phyloP scores from a whole-genome alignment of 2,329 filamentous ascomycete genomes.

The Clonostachys byssicola region DNA sequence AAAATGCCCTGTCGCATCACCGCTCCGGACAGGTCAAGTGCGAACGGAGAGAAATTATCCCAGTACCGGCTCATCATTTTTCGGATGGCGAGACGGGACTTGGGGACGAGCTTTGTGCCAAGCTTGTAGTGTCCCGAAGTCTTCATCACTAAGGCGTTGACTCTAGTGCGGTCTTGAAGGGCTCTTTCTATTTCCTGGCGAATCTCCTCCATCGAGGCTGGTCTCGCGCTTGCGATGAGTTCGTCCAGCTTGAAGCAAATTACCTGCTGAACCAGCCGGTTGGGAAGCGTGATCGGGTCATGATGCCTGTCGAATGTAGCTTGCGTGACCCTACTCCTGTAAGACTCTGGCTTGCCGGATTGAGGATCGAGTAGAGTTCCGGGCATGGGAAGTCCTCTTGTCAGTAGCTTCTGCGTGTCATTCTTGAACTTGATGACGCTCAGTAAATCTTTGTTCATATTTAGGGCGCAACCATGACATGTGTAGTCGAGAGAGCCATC shows the following conservation, averaged over 20 bases:
- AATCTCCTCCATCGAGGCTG: background rate
- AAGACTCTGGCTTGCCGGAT: slow-evolving; percentile 39
- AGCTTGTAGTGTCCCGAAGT: background rate
- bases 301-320: background rate
- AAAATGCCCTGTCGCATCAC: slow-evolving; percentile 64
- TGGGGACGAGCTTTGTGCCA: background rate
- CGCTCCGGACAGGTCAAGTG: slow-evolving; percentile 60
- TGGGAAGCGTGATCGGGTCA: background rate
- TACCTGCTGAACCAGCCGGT: background rate
- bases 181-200: background rate
- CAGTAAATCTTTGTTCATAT: slow-evolving; percentile 54
- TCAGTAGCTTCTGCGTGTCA: background rate
- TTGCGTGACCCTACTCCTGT: background rate
- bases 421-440: slow-evolving; percentile 53
- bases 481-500: slow-evolving; percentile 44
- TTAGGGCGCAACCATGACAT: slow-evolving; percentile 46
- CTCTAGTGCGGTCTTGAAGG: background rate
- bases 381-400: slow-evolving; percentile 53
- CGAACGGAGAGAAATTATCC: slow-evolving; percentile 62
- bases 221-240: background rate
- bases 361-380: slow-evolving; percentile 59
- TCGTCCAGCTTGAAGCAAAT: background rate
- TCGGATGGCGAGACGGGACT: slow-evolving; percentile 32
- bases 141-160: background rate
- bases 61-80: slow-evolving; percentile 71